Evolutionary conservation across 768 basidiomycete genomes (phyloP).

Genomic region (Pleurotus ostreatus): DNA sequence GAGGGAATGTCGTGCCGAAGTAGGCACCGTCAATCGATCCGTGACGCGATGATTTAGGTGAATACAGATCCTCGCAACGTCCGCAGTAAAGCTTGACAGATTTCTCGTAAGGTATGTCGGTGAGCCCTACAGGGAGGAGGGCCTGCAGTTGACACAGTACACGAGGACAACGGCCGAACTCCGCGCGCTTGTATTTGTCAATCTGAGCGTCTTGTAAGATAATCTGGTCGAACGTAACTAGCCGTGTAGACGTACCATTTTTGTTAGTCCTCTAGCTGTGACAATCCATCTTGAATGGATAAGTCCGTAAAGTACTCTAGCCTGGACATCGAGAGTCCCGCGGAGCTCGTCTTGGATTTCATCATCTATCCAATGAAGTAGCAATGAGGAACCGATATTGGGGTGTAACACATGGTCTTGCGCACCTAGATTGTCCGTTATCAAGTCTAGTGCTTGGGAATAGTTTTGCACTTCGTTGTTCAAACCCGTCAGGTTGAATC

Average conservation of each 20-base stretch:
- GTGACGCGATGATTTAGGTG: constrained; percentile 94
- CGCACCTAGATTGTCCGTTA: constrained; percentile 92
- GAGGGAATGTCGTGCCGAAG: constrained; percentile 97
- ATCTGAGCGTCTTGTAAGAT: constrained; percentile 40
- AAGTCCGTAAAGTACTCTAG: constrained; percentile 89
- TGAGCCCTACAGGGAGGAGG: constrained; percentile 94
- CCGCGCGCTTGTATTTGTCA: constrained; percentile 97
- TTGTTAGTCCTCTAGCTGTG: constrained; percentile 86
- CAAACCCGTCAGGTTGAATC: constrained; percentile 96
- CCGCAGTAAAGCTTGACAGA: constrained; percentile 99
- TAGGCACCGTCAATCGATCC: constrained; percentile 98
- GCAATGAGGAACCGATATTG: too few relatives aligned
- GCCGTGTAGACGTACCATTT: constrained; percentile 65
- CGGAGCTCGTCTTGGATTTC: constrained; percentile 92
- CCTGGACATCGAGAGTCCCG: constrained; percentile 89
- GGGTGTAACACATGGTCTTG: constrained; percentile 2
- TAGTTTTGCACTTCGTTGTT: constrained; percentile 97
- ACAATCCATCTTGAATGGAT: constrained; percentile 98
- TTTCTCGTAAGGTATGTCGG: constrained; percentile 97
- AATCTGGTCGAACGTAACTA: not conserved
- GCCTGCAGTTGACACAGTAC: constrained; percentile 94
- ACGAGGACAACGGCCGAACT: constrained; percentile 97
- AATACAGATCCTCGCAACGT: constrained; percentile 97
- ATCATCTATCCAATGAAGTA: constrained; percentile 55
- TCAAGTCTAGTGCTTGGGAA: constrained; percentile 88